Evolutionary conservation across 192 early-diverging fungal genomes (phyloP).

Genomic region (Coemansia sp.): DNA sequence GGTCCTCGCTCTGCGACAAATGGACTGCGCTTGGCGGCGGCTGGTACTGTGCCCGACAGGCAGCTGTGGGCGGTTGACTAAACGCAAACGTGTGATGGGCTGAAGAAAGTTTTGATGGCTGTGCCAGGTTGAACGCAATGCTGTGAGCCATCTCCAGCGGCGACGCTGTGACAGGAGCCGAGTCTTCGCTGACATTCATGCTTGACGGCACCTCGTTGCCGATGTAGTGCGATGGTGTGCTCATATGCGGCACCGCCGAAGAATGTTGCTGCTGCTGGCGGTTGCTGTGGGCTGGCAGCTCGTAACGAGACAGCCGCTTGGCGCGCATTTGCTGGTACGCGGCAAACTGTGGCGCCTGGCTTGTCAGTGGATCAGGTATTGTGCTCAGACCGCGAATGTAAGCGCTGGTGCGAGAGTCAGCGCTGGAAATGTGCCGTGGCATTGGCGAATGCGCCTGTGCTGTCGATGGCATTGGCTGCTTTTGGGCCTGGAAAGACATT

Average conservation of each 20-base stretch:
- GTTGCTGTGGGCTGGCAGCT: neutral
- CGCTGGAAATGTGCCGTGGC: constrained; percentile 18
- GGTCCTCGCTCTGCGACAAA: constrained; percentile 38
- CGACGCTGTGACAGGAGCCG: constrained; percentile 5
- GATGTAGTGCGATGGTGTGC: neutral
- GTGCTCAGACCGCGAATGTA: constrained; percentile 10
- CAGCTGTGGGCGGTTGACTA: constrained; percentile 12
- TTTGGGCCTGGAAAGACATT: constrained; percentile 7
- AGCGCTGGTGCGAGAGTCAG: constrained; percentile 11
- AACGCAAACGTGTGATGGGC: neutral
- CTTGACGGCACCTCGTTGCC: constrained; percentile 1
- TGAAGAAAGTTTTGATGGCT: neutral
- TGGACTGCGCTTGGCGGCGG: constrained; percentile 20
- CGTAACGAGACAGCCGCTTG: constrained; percentile 35
- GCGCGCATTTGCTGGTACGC: constrained; percentile 40
- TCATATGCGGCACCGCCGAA: neutral
- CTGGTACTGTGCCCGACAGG: neutral
- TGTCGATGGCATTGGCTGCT: neutral
- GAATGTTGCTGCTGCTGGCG: neutral
- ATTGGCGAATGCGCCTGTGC: constrained; percentile 6
- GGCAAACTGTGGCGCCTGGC: constrained; percentile 34
- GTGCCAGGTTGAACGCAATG: neutral
- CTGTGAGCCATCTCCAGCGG: constrained; percentile 19
- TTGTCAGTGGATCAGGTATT: constrained; percentile 27
- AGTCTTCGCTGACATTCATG: neutral